Evolutionary conservation across 1,284 basidiomycete genomes (phyloP).

Genomic region (Microstroma glucosiphilum): DNA sequence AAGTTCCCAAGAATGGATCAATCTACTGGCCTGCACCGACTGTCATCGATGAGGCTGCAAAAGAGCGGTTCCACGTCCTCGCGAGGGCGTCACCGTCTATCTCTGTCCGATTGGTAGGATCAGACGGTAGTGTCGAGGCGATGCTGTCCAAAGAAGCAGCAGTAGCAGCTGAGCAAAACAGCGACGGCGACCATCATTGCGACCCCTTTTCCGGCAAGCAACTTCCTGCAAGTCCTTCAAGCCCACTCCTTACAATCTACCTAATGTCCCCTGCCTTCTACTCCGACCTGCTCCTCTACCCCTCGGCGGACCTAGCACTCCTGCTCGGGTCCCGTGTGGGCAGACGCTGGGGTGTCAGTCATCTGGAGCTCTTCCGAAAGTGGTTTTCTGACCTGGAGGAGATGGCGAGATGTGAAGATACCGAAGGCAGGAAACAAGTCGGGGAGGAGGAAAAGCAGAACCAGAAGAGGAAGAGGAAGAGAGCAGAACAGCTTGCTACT

Average conservation of each 20-base stretch:
- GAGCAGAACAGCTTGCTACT: too few species aligned
- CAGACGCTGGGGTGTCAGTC: constrained; percentile 11
- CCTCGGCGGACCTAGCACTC: background rate
- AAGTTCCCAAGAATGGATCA: background rate
- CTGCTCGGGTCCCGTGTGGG: constrained; percentile 10
- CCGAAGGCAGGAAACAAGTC: background rate
- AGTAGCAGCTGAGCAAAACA: background rate
- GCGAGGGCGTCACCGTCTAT: background rate
- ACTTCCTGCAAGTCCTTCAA: background rate
- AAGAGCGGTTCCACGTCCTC: background rate
- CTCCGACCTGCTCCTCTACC: constrained; percentile 6
- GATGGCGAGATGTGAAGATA: background rate
- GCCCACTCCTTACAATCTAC: constrained; percentile 6
- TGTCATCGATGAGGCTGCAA: background rate
- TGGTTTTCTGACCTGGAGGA: background rate
- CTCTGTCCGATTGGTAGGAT: background rate
- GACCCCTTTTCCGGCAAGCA: too few species aligned
- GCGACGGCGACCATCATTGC: too few species aligned
- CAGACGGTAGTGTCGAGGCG: background rate
- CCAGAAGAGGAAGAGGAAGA: background rate
- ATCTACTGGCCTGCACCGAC: background rate
- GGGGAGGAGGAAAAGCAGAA: background rate
- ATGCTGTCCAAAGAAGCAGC: background rate
- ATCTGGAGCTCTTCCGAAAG: background rate
- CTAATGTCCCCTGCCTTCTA: constrained; percentile 10